Evolutionary conservation across 768 basidiomycete genomes (phyloP).

Genomic region (Porphyrellus cyaneotinctus): DNA sequence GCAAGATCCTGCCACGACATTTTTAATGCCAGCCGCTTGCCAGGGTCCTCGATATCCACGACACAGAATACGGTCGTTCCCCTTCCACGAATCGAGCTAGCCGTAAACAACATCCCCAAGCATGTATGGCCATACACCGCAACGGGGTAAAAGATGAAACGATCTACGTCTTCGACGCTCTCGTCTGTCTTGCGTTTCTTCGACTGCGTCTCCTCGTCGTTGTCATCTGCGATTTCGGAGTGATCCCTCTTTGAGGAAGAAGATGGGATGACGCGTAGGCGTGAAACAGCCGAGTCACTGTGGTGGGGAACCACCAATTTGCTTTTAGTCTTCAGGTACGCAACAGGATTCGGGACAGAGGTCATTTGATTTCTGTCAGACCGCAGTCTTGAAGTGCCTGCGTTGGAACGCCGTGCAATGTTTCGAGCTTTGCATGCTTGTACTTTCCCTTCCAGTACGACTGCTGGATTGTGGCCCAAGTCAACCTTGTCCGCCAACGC

Average conservation of each 20-base stretch:
- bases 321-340: neutral
- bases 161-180: neutral
- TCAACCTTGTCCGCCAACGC: neutral
- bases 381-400: neutral
- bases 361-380: neutral
- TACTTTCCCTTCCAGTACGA: neutral
- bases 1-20: neutral
- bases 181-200: neutral
- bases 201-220: neutral
- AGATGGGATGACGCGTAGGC: neutral
- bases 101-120: neutral
- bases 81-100: neutral
- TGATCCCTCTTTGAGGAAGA: neutral
- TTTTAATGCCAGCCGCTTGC: neutral
- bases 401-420: neutral
- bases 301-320: neutral
- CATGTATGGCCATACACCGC: neutral
- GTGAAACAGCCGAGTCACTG: neutral
- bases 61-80: neutral
- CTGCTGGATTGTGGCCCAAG: neutral
- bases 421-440: too few relatives aligned
- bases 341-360: neutral
- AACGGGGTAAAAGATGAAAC: neutral
- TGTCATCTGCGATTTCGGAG: neutral
- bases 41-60: neutral